Conservation (phyloP, 306 rosid species). For the Quercus engelmannii region DNA sequence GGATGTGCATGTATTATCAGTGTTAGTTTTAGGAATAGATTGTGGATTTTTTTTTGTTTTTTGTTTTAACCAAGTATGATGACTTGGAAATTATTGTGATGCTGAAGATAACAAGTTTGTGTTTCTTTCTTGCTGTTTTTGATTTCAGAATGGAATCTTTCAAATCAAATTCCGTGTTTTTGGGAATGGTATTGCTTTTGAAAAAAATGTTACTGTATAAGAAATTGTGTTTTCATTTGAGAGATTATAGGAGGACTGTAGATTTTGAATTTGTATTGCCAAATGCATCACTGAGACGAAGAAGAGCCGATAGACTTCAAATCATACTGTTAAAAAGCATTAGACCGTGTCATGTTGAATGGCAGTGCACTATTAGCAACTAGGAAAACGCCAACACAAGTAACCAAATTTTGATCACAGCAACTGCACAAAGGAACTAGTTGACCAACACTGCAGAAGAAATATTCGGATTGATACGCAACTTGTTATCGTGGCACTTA, state of each 20-base stretch:
- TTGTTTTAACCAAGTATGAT: background rate
- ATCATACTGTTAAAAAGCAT: background rate
- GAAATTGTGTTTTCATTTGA: background rate
- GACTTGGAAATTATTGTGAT: too few relatives aligned
- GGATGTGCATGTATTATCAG: background rate
- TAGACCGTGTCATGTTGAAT: too few relatives aligned
- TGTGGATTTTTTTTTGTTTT: background rate
- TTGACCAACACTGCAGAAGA: too few relatives aligned
- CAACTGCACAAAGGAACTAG: too few relatives aligned
- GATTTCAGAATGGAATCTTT: background rate
- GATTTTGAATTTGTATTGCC: background rate
- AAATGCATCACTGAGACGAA: background rate
- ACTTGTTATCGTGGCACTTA: background rate
- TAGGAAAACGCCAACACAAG: background rate
- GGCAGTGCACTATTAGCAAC: too few relatives aligned
- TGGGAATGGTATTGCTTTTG: too few relatives aligned
- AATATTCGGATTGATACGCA: background rate
- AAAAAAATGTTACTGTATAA: too few relatives aligned
- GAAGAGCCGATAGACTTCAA: background rate
- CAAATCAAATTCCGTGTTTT: background rate
- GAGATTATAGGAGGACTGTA: background rate
- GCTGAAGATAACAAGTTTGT: background rate
- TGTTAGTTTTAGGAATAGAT: background rate
- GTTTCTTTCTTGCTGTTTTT: background rate
- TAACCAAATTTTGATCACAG: background rate